These are phyloP conservation scores for Xylaria multiplex DNA, from an alignment of 2,329 filamentous ascomycete genomes.

Conservation along the genomic window DNA sequence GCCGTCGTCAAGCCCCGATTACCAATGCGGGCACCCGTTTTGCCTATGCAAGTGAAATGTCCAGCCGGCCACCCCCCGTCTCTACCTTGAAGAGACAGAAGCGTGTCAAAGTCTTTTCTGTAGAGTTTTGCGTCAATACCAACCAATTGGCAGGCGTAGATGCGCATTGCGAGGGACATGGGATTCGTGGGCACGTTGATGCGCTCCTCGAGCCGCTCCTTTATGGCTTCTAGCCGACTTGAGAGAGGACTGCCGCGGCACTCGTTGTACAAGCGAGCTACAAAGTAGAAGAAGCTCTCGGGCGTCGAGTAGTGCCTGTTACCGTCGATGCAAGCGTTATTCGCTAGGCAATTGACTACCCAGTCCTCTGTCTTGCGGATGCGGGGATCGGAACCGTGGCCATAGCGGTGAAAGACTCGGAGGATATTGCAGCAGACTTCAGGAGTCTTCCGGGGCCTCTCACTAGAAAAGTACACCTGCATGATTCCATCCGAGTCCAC, in stretches of 20 bases:
- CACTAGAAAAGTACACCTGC: constrained; percentile 38
- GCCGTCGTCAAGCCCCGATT: constrained; percentile 43
- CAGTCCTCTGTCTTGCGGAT: constrained; percentile 36
- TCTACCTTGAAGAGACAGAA: constrained; percentile 36
- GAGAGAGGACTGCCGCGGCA: constrained; percentile 17
- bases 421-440: constrained; percentile 43
- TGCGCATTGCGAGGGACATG: constrained; percentile 11
- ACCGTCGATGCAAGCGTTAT: constrained; percentile 36
- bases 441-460: constrained; percentile 36
- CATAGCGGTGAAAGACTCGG: constrained; percentile 39
- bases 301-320: constrained; percentile 36
- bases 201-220: neutral
- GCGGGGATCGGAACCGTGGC: constrained; percentile 32
- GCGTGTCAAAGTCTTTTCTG: constrained; percentile 29
- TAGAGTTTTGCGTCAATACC: constrained; percentile 2
- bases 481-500: constrained; percentile 36
- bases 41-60: constrained; percentile 40
- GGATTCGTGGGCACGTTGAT: constrained; percentile 12
- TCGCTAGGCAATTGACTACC: constrained; percentile 36
- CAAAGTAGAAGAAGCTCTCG: constrained; percentile 40
- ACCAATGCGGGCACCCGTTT: constrained; percentile 37
- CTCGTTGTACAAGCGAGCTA: constrained; percentile 34
- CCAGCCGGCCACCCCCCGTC: constrained; percentile 42
- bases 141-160: constrained; percentile 19
- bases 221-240: constrained; percentile 17